These are phyloP conservation scores for Claviceps purpurea DNA, from an alignment of 2,329 filamentous ascomycete genomes.

Conservation along the genomic window DNA sequence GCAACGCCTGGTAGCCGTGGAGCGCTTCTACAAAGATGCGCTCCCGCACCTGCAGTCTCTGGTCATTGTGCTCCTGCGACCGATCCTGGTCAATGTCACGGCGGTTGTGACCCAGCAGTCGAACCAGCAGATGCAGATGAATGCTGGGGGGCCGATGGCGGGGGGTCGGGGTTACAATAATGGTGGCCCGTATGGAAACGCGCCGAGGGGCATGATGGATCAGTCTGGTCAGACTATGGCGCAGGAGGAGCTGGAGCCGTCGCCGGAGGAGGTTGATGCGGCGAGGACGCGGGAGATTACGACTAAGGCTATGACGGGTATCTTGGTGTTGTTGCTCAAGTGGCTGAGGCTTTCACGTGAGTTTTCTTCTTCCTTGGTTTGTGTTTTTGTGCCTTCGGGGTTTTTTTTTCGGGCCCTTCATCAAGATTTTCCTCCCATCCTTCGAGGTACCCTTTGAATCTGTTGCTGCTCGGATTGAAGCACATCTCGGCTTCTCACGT, in stretches of 20 bases:
- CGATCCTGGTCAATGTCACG: conserved; percentile 76
- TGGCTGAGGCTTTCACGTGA: conserved; percentile 93
- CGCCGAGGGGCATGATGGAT: conserved; percentile 18
- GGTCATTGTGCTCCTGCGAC: conserved; percentile 83
- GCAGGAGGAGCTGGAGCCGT: conserved; percentile 31
- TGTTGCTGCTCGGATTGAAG: too few relatives aligned
- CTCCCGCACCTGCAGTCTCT: conserved; percentile 83
- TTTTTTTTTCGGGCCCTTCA: too few relatives aligned
- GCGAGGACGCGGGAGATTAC: conserved; percentile 75
- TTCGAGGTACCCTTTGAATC: not conserved
- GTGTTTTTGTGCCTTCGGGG: not conserved
- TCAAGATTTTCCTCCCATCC: not conserved
- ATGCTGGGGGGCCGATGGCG: conserved; percentile 18
- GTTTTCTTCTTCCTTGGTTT: conserved; percentile 17
- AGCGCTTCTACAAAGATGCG: conserved; percentile 66
- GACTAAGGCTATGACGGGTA: conserved; percentile 82
- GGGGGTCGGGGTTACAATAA: not conserved
- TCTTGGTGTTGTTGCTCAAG: conserved; percentile 76
- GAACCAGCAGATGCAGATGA: conserved; percentile 24
- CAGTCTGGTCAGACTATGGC: conserved; percentile 18
- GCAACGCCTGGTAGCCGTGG: conserved; percentile 57
- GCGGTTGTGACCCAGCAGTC: conserved; percentile 57
- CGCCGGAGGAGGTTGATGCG: conserved; percentile 68
- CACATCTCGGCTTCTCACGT: not conserved
- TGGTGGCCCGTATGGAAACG: conserved; percentile 23